Percentiles rank a stretch among this genome's conserved stretches.
These are phyloP conservation scores for Candida broadrunensis DNA, from an alignment of 805 yeast genomes.

Conservation along the genomic window DNA sequence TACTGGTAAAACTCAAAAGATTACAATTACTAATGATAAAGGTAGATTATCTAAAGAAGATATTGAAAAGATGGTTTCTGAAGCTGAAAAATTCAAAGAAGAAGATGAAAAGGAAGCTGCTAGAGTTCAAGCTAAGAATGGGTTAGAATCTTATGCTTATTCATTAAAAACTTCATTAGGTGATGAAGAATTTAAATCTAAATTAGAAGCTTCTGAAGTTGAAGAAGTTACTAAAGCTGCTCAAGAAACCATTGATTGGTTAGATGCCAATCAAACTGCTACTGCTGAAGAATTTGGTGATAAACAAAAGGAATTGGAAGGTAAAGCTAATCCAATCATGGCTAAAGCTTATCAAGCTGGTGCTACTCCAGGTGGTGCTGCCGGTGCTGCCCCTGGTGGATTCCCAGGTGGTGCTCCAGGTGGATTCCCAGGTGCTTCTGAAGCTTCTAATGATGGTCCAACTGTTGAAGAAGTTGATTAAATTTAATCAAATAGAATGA, in stretches of 20 bases:
- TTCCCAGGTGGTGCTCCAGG: conserved; percentile 53
- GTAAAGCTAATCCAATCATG: conserved; percentile 94
- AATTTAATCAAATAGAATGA: conserved; percentile 3
- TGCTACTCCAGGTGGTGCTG: conserved; percentile 72
- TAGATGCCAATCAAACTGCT: conserved; percentile 91
- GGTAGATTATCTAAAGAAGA: conserved; percentile 98
- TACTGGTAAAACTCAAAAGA: conserved; percentile 96
- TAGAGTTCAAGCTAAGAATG: conserved; percentile 92
- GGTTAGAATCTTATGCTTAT: conserved; percentile 92
- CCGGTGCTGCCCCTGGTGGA: conserved; percentile 63
- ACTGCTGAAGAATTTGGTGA: conserved; percentile 88
- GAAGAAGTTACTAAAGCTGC: conserved; percentile 73
- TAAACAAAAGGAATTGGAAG: conserved; percentile 94
- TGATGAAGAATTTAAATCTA: conserved; percentile 39
- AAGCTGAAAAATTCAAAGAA: conserved; percentile 96
- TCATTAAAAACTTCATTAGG: conserved; percentile 79
- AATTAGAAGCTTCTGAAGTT: conserved; percentile 58
- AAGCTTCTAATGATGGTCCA: conserved; percentile 43
- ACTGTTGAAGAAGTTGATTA: conserved; percentile 55
- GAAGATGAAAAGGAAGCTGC: conserved; percentile 94
- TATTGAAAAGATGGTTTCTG: conserved; percentile 95
- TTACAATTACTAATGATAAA: conserved; percentile 97
- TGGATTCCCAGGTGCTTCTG: conserved; percentile 39
- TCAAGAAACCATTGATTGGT: conserved; percentile 85
- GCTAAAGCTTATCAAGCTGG: conserved; percentile 95